phyloP scores from a whole-genome alignment of 2,329 filamentous ascomycete genomes.

The Colletotrichum falcatum region DNA sequence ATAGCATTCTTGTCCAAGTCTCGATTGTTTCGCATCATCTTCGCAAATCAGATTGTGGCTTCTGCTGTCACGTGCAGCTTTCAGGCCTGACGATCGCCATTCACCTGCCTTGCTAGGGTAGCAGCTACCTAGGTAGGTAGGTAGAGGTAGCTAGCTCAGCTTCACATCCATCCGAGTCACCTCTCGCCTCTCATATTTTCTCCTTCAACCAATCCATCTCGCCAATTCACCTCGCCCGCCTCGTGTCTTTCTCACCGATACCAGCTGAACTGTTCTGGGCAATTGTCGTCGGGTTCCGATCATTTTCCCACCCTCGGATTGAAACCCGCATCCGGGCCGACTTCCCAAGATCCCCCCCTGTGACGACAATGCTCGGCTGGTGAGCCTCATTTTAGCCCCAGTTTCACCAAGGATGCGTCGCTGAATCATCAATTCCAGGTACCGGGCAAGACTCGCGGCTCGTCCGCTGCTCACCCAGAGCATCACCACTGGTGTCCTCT shows the following conservation, averaged over 20 bases:
- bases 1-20: background rate
- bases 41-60: background rate
- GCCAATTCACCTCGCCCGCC: conserved; percentile 15
- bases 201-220: conserved; percentile 12
- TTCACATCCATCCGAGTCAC: conserved; percentile 14
- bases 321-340: background rate
- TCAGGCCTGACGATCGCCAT: conserved; percentile 25
- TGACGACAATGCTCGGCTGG: conserved; percentile 38
- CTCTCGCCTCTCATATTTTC: conserved; percentile 3
- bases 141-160: background rate
- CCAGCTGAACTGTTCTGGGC: background rate
- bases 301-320: background rate
- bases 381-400: background rate
- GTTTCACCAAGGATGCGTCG: background rate
- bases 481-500: conserved; percentile 90
- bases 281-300: background rate
- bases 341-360: background rate
- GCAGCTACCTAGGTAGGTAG: too few relatives aligned
- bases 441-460: conserved; percentile 83
- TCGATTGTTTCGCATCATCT: background rate
- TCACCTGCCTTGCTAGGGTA: conserved; percentile 36
- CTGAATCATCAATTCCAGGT: conserved; percentile 63
- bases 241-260: background rate
- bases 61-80: conserved; percentile 32
- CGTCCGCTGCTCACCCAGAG: conserved; percentile 91